Evolutionary conservation across 805 yeast genomes (phyloP), one percentile per base, ranked within the genome.

Genomic region (Nakazawaea pomicola): DNA sequence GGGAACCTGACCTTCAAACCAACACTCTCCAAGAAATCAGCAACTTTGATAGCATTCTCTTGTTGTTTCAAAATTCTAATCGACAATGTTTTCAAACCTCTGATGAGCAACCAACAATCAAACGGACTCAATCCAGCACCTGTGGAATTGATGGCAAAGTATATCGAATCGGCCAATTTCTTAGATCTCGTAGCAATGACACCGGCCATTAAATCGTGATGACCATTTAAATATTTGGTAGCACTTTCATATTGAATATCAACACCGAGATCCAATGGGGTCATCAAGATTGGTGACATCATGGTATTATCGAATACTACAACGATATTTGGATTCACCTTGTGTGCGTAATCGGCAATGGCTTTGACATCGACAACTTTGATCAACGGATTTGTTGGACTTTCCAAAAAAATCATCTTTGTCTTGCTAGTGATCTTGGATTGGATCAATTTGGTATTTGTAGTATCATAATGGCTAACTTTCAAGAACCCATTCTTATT

Each of bases 151-250:
- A 90, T 83, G 23, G 85, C 83, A 58, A 76, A 83, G 58, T 74
- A 86, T 10, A 91, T 52, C 33, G 75, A 67, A 41, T 84, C 80
- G 14, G 89, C 91, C 34, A 90, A 64, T 41, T 74, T 70, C 18
- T 73, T 64, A 38, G 69, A 70, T 47, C 81, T 72, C 20, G 83
- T 78, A 18, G 95, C 95, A 44, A 90, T 67, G 12, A 85, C 79
- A 43, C 98, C 98, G 18, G 96, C 96, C 98, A 90, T 90, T 53
- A 90, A 77, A 60, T 91, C 97, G 61, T 90, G 98, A 60, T 90
- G 98, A 6, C 96, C 96, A 54, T 89, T 84, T 51, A 90, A 68
- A 57, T 86, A 90, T 62, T 90, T 90, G 32, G 98, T 90, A 12
- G 95, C 97, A 10, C 91, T 80, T 59, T 90, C 98, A 60, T 90